Conservation (phyloP, 805 yeast genomes). For the Yarrowia divulgata region DNA sequence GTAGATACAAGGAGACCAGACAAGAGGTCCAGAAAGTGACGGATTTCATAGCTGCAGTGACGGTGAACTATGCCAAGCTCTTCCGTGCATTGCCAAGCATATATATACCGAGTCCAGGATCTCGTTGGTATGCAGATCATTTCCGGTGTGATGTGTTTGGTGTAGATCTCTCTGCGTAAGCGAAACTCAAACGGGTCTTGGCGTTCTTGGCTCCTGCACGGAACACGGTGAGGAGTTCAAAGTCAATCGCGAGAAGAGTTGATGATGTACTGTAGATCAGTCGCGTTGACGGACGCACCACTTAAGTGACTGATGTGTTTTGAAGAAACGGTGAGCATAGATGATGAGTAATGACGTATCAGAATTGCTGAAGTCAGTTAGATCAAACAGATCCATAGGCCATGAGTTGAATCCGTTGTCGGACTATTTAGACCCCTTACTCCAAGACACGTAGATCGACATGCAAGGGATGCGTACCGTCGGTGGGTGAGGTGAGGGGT, state of each 20-base stretch:
- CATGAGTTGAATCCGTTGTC: too few species aligned
- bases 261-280: too few species aligned
- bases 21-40: neutral
- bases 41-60: neutral
- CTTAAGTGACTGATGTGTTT: too few species aligned
- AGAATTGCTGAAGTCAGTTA: too few species aligned
- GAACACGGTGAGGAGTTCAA: neutral
- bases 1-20: neutral
- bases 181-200: slow-evolving; percentile 4
- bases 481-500: neutral
- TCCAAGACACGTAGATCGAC: slow-evolving; percentile 7
- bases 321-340: too few species aligned
- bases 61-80: neutral
- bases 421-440: too few species aligned
- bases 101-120: slow-evolving; percentile 4
- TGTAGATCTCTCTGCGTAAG: slow-evolving; percentile 3
- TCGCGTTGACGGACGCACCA: too few species aligned
- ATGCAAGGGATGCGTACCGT: neutral
- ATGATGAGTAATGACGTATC: too few species aligned
- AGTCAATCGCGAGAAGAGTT: too few species aligned
- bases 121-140: slow-evolving; percentile 3
- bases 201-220: slow-evolving; percentile 12
- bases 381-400: too few species aligned
- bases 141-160: neutral
- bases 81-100: neutral